A percentile compares a stretch with the other conserved stretches of the same genome.
These are phyloP conservation scores for Penicillium waksmanii DNA, from an alignment of 495 filamentous ascomycete species.

Conservation along the genomic window DNA sequence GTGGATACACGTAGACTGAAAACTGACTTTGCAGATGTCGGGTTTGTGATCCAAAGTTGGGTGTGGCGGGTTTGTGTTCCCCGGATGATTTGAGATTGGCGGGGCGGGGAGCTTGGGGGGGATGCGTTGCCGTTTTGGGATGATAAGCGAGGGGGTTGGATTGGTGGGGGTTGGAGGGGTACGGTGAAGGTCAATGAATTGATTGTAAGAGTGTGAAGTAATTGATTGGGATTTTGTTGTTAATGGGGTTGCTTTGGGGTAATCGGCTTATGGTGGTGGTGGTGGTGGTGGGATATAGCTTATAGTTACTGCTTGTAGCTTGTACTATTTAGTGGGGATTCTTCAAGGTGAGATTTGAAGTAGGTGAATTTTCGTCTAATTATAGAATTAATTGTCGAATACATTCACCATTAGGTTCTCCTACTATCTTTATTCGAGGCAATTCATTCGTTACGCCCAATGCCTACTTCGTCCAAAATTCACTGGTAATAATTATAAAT, in stretches of 20 bases:
- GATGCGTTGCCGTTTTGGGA: conserved; percentile 7
- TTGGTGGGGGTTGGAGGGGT: neutral
- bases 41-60: conserved; percentile 1
- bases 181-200: too few species aligned
- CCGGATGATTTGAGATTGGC: neutral
- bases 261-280: too few species aligned
- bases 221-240: too few species aligned
- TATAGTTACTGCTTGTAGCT: too few species aligned
- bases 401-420: too few species aligned
- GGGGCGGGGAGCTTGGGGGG: neutral
- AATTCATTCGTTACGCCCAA: neutral
- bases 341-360: too few species aligned
- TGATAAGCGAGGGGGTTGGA: neutral
- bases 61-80: conserved; percentile 1
- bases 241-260: too few species aligned
- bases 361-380: too few species aligned
- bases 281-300: too few species aligned
- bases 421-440: neutral
- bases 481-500: neutral
- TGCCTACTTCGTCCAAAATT: neutral
- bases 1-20: conserved; percentile 3
- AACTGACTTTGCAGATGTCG: neutral
- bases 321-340: too few species aligned
- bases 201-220: too few species aligned
- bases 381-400: too few species aligned